phyloP scores from a whole-genome alignment of 2,329 filamentous ascomycete genomes.

The Emergomyces africanus region DNA sequence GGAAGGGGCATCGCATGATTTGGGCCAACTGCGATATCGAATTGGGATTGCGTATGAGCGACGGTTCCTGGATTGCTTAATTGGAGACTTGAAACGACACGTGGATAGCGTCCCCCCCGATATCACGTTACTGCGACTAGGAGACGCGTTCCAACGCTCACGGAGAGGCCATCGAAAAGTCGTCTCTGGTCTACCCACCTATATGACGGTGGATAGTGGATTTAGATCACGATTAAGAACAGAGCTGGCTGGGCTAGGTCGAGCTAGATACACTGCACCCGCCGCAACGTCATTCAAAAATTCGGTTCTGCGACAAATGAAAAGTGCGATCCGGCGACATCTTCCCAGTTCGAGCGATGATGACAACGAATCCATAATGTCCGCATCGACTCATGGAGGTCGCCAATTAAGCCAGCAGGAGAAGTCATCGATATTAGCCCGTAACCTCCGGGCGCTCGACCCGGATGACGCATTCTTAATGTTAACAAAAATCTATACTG shows the following conservation, averaged over 20 bases:
- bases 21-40: slow-evolving; percentile 61
- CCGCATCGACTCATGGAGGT: slow-evolving; percentile 63
- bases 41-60: slow-evolving; percentile 80
- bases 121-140: slow-evolving; percentile 76
- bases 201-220: slow-evolving; percentile 58
- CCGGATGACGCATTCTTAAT: slow-evolving; percentile 74
- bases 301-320: slow-evolving; percentile 71
- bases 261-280: slow-evolving; percentile 64
- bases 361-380: slow-evolving; percentile 81
- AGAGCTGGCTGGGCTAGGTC: slow-evolving; percentile 65
- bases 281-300: slow-evolving; percentile 81
- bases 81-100: slow-evolving; percentile 71
- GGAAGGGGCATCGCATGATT: slow-evolving; percentile 64
- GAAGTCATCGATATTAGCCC: slow-evolving; percentile 74
- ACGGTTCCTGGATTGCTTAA: slow-evolving; percentile 63
- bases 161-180: slow-evolving; percentile 55
- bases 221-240: slow-evolving; percentile 58
- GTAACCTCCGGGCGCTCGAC: slow-evolving; percentile 75
- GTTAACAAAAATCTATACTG: slow-evolving; percentile 69
- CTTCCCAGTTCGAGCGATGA: slow-evolving; percentile 90
- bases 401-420: slow-evolving; percentile 66
- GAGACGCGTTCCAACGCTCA: slow-evolving; percentile 57
- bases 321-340: slow-evolving; percentile 68
- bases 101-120: slow-evolving; percentile 56
- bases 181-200: slow-evolving; percentile 60